Base-by-base conservation (phyloP, 2,329 filamentous ascomycete genomes). In the Alternaria infectoria region DNA sequence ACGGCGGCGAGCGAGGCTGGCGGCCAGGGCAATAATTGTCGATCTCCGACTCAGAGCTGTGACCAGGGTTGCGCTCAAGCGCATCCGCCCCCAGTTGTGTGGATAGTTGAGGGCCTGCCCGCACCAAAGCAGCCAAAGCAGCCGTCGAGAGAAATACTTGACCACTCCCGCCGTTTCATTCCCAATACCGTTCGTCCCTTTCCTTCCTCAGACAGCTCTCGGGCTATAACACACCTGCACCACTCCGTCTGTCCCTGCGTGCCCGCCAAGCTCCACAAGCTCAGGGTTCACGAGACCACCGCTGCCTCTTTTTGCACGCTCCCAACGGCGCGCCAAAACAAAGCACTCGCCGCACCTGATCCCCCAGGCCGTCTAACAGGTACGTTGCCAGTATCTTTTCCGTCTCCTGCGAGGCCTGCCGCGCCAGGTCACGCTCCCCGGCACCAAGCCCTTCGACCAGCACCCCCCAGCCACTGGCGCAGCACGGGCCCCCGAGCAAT, bases 201-300 rank as follows among this genome's bases (percentile, higher is more conserved):
- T 79, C 76, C 78, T 75, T 77, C 77, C 77, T 74, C 75, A 80
- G 77, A 78, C 78, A 78, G 71, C 73, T 75, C 63, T 69, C 51
- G 61, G 61, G 50, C 61, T 62, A 59, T 67, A 70, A 69, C 74
- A 72, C 74, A 72, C 66, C 74, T 77, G 74, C 72, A 73, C 74
- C 70, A 70, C 70, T 59, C 63, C 66, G 64, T 69, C 60, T 67
- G 62, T 64, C 52, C 62, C 62, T 64, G 58, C 57, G 59, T 64
- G 62, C 55, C 59, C 52, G 66, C 72, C 73, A 69, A 71, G 70
- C 70, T 64, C 59, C 47, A 64, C 66, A 63, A 64, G 68, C 68
- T 65, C 57, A 60, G 66, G 65, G 59, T 63, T 57, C 51, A 59
- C 51, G 49, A 61, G 23, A 56, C 50, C 57, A 61, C 56, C 23